Base-by-base conservation (phyloP, 1,139 yeast species). In the Hansenula lynferdii region DNA sequence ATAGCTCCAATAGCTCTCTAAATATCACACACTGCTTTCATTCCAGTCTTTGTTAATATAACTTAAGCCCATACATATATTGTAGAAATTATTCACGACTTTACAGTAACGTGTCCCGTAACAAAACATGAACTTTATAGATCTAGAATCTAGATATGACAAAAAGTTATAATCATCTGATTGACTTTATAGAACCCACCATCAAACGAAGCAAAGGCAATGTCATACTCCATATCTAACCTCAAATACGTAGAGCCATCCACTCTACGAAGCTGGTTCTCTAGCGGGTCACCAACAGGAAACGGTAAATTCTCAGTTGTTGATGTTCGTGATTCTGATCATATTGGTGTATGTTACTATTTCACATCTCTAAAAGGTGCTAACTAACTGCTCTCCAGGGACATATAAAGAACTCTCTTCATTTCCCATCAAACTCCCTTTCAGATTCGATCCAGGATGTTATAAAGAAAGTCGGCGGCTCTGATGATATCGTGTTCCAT, bases 271-370 rank as follows among this genome's bases (percentile, higher is more conserved):
- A 45, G 60, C 9, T 77, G 83, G 83, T 54, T 76, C 32, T 47
- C 52, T 11, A 45, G 50, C 2, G 67, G 67, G 5, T 56, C 72
- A 1, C 60, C 67, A 4, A 51, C 61, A 4, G 71, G 69, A 1
- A 38, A 44, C 27, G 69, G 74, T 1, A 59, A 60, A n/a, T 77
- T 85, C 48, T 77, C 79, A 5, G 74, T 92, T 4, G 72, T 92
- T 6, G 98, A 92, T 53, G 97, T 90, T 5, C 71, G 98, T 40
- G 97, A 89, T 44, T 72, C 75, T 8, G 97, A 92, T 61, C 76
- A 69, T 49, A 56, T 74, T 37, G 89, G 87, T 3, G 76, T 72
- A 39, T 64, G 73, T 54, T 6, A 35, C 23, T 16, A 46, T 47
- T 3, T 39, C 56, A 12, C 49, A 56, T 52, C 46, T 58, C 42